Conservation (phyloP, 2,329 filamentous ascomycete genomes). For the Aspergillus costaricaensis region DNA sequence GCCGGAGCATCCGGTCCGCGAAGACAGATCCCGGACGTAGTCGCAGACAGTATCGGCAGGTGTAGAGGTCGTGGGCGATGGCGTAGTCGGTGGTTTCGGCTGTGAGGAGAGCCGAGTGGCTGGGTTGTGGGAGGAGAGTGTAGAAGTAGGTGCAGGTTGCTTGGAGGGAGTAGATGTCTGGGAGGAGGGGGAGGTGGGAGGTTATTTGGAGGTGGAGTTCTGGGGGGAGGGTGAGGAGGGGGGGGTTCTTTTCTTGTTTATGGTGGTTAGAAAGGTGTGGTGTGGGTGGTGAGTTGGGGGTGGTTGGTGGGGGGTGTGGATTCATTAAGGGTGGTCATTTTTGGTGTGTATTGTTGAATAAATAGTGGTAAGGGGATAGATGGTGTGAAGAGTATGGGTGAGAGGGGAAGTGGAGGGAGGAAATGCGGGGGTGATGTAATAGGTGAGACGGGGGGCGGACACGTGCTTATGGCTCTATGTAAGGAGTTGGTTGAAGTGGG, state of each 20-base stretch:
- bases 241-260: neutral
- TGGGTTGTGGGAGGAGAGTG: slow-evolving; percentile 22
- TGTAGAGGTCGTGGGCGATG: slow-evolving; percentile 21
- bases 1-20: slow-evolving; percentile 30
- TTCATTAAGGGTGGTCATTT: neutral
- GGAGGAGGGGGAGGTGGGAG: slow-evolving; percentile 26
- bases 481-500: no score
- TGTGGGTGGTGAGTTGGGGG: neutral
- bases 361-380: no score
- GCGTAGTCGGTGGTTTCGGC: slow-evolving; percentile 28
- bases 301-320: neutral
- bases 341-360: neutral
- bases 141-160: slow-evolving; percentile 31
- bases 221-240: slow-evolving; percentile 26
- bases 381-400: neutral
- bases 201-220: slow-evolving; percentile 35
- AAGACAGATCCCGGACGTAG: slow-evolving; percentile 25
- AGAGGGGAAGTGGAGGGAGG: neutral
- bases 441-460: neutral
- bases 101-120: slow-evolving; percentile 26
- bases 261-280: neutral
- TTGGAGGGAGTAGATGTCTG: slow-evolving; percentile 28
- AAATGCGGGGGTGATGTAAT: slow-evolving; percentile 1
- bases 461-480: neutral
- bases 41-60: slow-evolving; percentile 33